Base-by-base conservation (phyloP, 345 rosid genomes). In the Hibiscus tridactylites region DNA sequence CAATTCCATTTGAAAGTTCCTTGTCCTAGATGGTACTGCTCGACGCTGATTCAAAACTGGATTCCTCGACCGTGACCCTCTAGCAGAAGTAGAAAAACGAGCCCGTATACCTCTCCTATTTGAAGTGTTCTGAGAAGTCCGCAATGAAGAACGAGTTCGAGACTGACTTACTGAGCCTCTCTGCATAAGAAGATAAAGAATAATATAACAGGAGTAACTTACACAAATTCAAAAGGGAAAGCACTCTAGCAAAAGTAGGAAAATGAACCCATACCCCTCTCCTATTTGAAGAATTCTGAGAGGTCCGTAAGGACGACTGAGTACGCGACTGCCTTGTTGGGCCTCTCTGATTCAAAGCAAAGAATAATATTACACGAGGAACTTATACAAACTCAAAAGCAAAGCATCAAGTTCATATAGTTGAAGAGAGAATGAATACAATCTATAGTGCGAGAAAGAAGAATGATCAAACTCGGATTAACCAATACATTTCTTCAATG, bases 1-100 rank as follows among this genome's bases (percentile, higher is more conserved):
- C 21, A 91, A 49, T 74, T 81, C 87, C 96, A 94, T 91, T 17
- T 63, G 86, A 68, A 88, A 73, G 74, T 84, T 81, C 71, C 88
- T 74, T 31, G 78, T 76, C 79, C 87, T 75, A 15, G 83, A 62
- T 78, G 80, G 50, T 47, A 79, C 73, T 29, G 77, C 75, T 71
- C 86, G 72, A 71, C 85, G 60, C 31, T 74, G 85, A 71, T 81
- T 82, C 67, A 78, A 69, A 42, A 83, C 69, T 49, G 75, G 84
- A 81, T 78, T 83, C 83, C 96, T 82, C 76, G 76, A 79, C 63
- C 61, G 78, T n/a, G 88, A 77, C 67, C 74, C 78, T 80, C 91
- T 85, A 65, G 71, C 58, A 58, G 82, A 13, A 76, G 70, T 76
- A 53, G 83, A 82, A 77, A 70, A 73, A 80, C 70, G 85, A 70